Base-by-base conservation (phyloP, 176 grass and related monocot species). In the Ampelocalamus luodianensis region DNA sequence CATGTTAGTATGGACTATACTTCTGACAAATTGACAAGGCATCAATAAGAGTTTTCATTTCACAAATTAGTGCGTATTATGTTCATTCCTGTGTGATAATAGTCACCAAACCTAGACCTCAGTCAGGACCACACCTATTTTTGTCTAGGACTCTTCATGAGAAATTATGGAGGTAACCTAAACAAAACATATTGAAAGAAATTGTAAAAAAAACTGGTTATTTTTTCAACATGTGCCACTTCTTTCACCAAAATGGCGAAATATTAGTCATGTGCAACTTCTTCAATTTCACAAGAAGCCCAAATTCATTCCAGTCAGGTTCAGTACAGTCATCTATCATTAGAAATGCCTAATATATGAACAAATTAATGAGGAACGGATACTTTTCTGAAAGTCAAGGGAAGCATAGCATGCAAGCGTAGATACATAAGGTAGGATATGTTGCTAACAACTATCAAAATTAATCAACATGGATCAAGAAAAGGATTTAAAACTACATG, bases 311-410 rank as follows among this genome's bases (percentile, higher is more conserved):
- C 68, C 13, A 54, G 20, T n/a, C 56, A n/a, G 58, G 34, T 72
- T 1, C 2, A 55, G 45, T 59, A 50, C 22, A 76, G 40, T 71
- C 17, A 43, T 79, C 7, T 51, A 72, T 40, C 29, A 29, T 44
- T 72, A 68, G 26, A 32, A 60, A 16, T 59, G 13, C 18, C 61
- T 40, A 51, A 14, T 39, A 78, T 24, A 85, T 88, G 87, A 97
- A 88, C 89, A 97, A 43, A 71, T 94, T 90, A 85, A 97, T 72
- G 68, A 94, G 84, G 82, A 92, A 97, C 4, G 94, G 92, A 68
- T 97, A 97, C 94, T 97, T 62, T 91, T 89, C 45, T 55, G 56
- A 9, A 79, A 79, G 85, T 91, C 69, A 91, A 73, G 85, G 88
- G 84, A 97, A 92, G 38, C 82, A 88, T 82, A 68, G 56, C 70